Evolutionary conservation across 495 filamentous ascomycete genomes (phyloP).

Genomic region (Achaetomiella virescens): DNA sequence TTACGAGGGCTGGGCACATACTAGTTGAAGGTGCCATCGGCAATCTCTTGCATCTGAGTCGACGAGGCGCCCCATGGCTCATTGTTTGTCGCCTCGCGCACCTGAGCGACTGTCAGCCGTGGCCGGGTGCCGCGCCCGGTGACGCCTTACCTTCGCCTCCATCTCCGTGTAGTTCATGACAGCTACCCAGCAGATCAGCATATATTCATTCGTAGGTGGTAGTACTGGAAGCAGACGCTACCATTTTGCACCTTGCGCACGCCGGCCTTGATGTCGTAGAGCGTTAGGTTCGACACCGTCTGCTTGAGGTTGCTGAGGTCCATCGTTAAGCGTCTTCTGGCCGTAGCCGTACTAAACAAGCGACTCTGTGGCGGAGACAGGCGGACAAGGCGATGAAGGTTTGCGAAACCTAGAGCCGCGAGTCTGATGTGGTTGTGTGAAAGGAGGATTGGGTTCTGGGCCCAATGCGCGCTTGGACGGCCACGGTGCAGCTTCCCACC

Average conservation of each 20-base stretch:
- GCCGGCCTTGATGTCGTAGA: constrained; percentile 96
- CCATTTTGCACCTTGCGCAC: constrained; percentile 99
- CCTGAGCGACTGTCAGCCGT: constrained; percentile 40
- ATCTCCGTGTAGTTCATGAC: constrained; percentile 99
- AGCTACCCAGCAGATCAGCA: constrained; percentile 46
- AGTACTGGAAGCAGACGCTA: constrained; percentile 37
- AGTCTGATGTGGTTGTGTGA: background rate
- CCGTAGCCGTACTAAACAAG: background rate
- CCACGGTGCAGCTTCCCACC: no score
- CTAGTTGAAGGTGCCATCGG: constrained; percentile 98
- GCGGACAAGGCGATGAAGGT: no score
- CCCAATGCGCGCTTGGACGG: no score
- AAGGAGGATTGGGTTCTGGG: no score
- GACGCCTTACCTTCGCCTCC: constrained; percentile 75
- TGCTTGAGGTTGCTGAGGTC: constrained; percentile 82
- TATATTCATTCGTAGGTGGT: background rate
- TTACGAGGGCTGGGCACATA: constrained; percentile 44
- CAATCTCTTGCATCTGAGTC: constrained; percentile 87
- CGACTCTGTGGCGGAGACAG: background rate
- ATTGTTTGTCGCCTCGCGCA: constrained; percentile 95
- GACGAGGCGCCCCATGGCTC: constrained; percentile 95
- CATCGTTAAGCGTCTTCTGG: constrained; percentile 43
- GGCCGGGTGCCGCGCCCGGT: background rate
- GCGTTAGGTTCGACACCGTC: constrained; percentile 84
- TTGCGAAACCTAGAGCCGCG: background rate